A percentile compares a stretch with the other conserved stretches of the same genome.
These are phyloP conservation scores for Kalanchoe fedtschenkoi DNA, from an alignment of 164 flowering plant species.

Conservation along the genomic window DNA sequence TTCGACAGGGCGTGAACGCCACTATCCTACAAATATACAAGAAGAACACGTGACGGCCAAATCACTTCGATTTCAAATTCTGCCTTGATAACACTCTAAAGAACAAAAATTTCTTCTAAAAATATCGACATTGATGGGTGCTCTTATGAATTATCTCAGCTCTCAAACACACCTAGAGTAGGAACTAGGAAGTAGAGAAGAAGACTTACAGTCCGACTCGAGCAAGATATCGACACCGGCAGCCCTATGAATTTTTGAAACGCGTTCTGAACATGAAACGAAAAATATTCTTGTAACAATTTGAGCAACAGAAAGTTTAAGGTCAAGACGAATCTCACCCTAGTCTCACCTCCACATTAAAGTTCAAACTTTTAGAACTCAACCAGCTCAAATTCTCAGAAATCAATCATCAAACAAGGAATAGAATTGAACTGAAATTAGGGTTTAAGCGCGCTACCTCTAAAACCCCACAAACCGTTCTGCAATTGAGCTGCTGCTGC, in stretches of 20 bases:
- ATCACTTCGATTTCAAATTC: background rate
- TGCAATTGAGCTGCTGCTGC: constrained; percentile 60
- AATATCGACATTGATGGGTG: background rate
- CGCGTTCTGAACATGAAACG: constrained; percentile 49
- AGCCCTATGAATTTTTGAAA: constrained; percentile 75
- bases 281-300: background rate
- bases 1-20: constrained; percentile 96
- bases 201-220: constrained; percentile 82
- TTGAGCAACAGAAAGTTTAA: background rate
- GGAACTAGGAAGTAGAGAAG: background rate
- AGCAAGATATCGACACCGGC: constrained; percentile 70
- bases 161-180: background rate
- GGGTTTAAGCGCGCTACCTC: constrained; percentile 29
- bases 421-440: background rate
- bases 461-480: constrained; percentile 85
- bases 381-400: background rate
- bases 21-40: constrained; percentile 54
- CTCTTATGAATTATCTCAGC: no score
- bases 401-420: background rate
- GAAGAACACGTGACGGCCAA: background rate
- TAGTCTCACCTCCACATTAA: background rate
- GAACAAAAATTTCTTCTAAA: background rate
- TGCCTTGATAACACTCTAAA: background rate
- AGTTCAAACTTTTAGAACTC: background rate
- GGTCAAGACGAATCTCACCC: background rate